Evolutionary conservation across 805 yeast genomes (phyloP), one percentile per base, ranked within the genome.

Genomic region (Wickerhamomyces queroliae): DNA sequence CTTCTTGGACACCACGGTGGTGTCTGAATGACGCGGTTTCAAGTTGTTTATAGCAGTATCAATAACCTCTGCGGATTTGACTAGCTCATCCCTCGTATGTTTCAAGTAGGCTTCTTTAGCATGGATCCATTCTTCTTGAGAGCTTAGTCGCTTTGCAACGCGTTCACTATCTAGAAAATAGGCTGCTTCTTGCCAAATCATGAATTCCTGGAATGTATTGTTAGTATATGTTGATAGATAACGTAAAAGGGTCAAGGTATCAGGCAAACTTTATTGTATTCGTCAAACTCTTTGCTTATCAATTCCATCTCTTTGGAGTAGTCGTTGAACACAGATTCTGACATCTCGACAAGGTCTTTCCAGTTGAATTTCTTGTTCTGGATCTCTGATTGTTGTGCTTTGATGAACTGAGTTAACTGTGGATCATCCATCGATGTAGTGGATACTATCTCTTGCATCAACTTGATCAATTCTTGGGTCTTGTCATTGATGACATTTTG

Each of bases 131-230:
- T 38, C 35, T 36, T 53, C 59, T 16, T 47, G 50, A 2, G 9
- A 18, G 2, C 46, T 43, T 15, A 55, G 39, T 21, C 46, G 42
- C 32, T 35, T 39, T 2, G 50, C 40, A 2, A 47, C 52, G 15
- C 42, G 42, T 37, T 49, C 55, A 21, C 47, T 45, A 37, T 55
- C 59, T 31, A 49, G 33, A 12, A 53, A 38, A 30, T 46, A 55
- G 2, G 46, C 51, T 7, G 54, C 29, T 32, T 55, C 58, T 37
- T 55, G 59, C 59, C 59, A 55, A 13, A 53, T 37, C 20, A 47
- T 23, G 10, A 52, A 33, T n/a, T 52, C 44, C 55, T 51, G 21
- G 27, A 17, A 20, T 7, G 21, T 5, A 12, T 15, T 13, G 35
- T 29, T 33, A 37, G 36, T 35, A 35, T 28, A 28, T 15, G n/a